Conservation (phyloP, 768 basidiomycete species). For the Albatrellus ellisii region DNA sequence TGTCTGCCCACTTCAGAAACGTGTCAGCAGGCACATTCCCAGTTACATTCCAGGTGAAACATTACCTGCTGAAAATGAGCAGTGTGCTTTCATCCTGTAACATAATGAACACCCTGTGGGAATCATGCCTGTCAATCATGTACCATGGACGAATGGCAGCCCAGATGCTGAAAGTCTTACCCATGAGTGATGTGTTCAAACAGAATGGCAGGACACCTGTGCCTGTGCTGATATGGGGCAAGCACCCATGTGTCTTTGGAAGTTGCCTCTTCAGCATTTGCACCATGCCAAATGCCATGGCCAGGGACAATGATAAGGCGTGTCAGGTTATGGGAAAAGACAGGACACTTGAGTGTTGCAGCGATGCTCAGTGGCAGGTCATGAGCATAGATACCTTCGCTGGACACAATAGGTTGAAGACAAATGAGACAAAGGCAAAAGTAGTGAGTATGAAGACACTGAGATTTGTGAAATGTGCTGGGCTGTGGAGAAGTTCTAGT, state of each 20-base stretch:
- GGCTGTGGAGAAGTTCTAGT: too few relatives aligned
- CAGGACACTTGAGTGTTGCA: too few relatives aligned
- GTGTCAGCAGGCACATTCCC: neutral
- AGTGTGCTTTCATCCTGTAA: constrained; percentile 50
- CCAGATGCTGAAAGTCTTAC: constrained; percentile 29
- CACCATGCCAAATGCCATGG: constrained; percentile 81
- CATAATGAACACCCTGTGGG: constrained; percentile 45
- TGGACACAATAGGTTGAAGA: too few relatives aligned
- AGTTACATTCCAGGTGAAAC: neutral
- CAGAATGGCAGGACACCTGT: constrained; percentile 59
- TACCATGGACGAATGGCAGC: too few relatives aligned
- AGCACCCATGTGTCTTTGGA: constrained; percentile 71
- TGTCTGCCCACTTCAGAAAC: constrained; percentile 80
- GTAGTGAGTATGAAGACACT: too few relatives aligned
- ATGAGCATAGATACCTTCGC: too few relatives aligned
- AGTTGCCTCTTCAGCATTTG: constrained; percentile 33
- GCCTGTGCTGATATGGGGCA: constrained; percentile 65
- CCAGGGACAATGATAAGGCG: constrained; percentile 87
- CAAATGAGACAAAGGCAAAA: too few relatives aligned
- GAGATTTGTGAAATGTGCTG: too few relatives aligned
- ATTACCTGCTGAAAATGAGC: constrained; percentile 83
- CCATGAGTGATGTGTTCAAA: constrained; percentile 65
- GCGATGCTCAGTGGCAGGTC: too few relatives aligned
- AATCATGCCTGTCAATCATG: neutral
- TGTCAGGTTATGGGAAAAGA: constrained; percentile 25